These are phyloP conservation scores for Parasitella parasitica DNA, from an alignment of 371 early-diverging fungal species.

Conservation along the genomic window DNA sequence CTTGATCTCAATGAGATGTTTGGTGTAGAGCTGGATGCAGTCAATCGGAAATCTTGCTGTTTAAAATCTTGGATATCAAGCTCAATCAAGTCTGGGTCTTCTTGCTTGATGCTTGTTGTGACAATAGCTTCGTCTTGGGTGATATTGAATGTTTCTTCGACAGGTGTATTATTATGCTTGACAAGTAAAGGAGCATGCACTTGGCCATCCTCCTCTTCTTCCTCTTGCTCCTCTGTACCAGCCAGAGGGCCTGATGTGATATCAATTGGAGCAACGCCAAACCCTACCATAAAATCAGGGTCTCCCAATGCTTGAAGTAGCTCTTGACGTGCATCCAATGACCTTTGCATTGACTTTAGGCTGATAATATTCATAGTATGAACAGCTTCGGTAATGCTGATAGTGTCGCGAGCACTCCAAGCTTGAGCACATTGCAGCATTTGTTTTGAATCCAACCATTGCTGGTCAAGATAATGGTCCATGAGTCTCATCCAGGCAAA, in stretches of 20 bases:
- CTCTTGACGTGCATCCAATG: constrained; percentile 36
- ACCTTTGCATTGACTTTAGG: constrained; percentile 36
- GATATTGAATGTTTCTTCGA: neutral
- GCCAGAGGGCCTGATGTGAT: constrained; percentile 3
- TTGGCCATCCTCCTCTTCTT: constrained; percentile 10
- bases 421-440: constrained; percentile 46
- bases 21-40: constrained; percentile 12
- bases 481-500: constrained; percentile 31
- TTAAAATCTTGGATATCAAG: neutral
- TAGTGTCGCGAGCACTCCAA: constrained; percentile 33
- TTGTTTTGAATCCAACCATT: constrained; percentile 43
- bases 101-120: neutral
- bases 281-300: constrained; percentile 17
- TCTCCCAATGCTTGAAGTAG: constrained; percentile 27
- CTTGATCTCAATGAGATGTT: neutral
- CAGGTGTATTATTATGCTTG: constrained; percentile 2
- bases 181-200: constrained; percentile 23
- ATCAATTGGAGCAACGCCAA: constrained; percentile 1
- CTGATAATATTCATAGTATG: constrained; percentile 42
- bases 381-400: constrained; percentile 30
- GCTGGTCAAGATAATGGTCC: constrained; percentile 40
- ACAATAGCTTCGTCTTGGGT: constrained; percentile 2
- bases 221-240: constrained; percentile 9
- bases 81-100: neutral
- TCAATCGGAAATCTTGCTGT: neutral